Conservation (phyloP, 140 eudicot genomes). For the Cichorium intybus region DNA sequence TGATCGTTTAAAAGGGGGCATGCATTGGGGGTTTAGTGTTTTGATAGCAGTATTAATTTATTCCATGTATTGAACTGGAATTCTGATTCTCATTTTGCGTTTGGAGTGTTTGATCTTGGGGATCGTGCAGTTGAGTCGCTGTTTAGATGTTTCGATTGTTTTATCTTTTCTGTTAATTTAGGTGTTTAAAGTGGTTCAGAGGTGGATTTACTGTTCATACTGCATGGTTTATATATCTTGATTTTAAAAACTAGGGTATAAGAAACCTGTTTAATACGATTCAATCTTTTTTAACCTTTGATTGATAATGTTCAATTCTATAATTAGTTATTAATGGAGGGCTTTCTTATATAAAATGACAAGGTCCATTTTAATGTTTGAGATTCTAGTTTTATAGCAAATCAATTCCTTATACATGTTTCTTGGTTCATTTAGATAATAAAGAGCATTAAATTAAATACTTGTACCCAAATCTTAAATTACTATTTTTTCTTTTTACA, state of each 20-base stretch:
- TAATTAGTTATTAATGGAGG: background rate
- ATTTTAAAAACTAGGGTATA: background rate
- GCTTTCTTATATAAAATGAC: background rate
- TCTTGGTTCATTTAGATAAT: too few species aligned
- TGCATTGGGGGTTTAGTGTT: conserved; percentile 22
- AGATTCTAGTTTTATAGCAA: conserved; percentile 6
- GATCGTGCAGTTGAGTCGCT: background rate
- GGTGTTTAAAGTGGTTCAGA: conserved; percentile 9
- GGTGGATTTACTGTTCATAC: background rate
- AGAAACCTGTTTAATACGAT: background rate
- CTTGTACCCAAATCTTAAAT: conserved; percentile 3
- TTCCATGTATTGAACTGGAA: background rate
- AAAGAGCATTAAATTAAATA: too few species aligned
- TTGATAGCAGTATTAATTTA: background rate
- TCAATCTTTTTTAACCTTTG: background rate
- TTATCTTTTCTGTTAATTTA: conserved; percentile 7
- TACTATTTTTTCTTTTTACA: background rate
- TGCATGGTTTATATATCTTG: background rate
- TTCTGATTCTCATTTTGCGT: background rate
- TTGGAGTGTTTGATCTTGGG: conserved; percentile 7
- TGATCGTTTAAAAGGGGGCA: conserved; percentile 6
- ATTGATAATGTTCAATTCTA: too few species aligned
- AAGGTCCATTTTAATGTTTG: background rate
- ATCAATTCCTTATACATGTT: background rate
- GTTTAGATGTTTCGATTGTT: conserved; percentile 9